Conservation (phyloP, 2,329 filamentous ascomycete species). For the Xylaria sp. region DNA sequence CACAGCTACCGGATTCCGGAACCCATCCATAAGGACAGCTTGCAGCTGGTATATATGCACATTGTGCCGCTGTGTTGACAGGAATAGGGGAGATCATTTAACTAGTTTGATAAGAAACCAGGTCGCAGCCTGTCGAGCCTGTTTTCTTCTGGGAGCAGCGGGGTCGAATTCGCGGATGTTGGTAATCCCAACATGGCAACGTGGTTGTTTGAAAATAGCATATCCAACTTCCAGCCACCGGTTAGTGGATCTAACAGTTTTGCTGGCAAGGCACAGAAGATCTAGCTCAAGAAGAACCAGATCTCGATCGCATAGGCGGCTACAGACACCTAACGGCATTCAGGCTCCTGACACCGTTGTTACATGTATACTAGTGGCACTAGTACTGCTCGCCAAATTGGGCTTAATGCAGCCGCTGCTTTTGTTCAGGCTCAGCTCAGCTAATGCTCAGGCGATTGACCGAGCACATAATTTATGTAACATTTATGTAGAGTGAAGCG, state of each 20-base stretch:
- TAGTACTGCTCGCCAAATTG: too few relatives aligned
- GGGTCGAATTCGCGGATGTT: constrained; percentile 14
- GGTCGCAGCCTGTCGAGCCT: constrained; percentile 12
- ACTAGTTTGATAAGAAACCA: not conserved
- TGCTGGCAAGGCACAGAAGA: too few relatives aligned
- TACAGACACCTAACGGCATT: too few relatives aligned
- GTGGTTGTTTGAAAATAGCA: constrained; percentile 19
- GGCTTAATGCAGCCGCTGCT: too few relatives aligned
- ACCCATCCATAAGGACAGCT: not conserved
- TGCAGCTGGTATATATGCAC: not conserved
- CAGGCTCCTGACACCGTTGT: too few relatives aligned
- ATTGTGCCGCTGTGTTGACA: not conserved
- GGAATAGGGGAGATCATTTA: not conserved
- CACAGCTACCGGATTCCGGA: not conserved
- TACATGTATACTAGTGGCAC: too few relatives aligned
- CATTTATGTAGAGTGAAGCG: too few relatives aligned
- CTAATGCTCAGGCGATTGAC: too few relatives aligned
- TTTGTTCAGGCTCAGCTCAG: too few relatives aligned
- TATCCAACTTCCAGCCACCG: constrained; percentile 12
- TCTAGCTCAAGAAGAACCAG: too few relatives aligned
- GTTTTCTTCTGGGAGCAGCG: not conserved
- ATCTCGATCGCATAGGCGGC: too few relatives aligned
- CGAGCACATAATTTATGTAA: too few relatives aligned
- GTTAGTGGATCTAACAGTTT: not conserved
- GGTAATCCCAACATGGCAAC: constrained; percentile 14